These are phyloP conservation scores for Ganoderma meredithae DNA, from an alignment of 1,284 basidiomycete genomes.

Conservation along the genomic window DNA sequence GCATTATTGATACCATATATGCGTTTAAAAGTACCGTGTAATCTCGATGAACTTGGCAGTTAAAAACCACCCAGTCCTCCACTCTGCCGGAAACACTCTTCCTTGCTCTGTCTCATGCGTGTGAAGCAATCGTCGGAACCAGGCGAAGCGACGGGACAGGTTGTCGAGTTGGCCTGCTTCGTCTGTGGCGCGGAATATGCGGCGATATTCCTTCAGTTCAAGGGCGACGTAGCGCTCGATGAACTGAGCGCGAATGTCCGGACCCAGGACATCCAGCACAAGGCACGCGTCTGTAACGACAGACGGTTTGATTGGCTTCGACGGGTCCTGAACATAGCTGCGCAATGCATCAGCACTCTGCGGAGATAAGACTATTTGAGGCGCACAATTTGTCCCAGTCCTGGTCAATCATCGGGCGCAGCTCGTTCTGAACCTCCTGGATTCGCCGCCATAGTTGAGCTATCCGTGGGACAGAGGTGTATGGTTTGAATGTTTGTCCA, in stretches of 20 bases:
- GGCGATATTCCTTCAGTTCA: slow-evolving; percentile 95
- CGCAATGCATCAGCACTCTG: not conserved
- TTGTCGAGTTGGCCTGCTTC: slow-evolving; percentile 98
- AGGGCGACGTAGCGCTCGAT: slow-evolving; percentile 91
- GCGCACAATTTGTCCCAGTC: slow-evolving; percentile 93
- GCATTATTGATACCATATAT: too few species aligned
- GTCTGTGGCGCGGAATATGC: slow-evolving; percentile 92
- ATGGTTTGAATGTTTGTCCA: slow-evolving; percentile 78
- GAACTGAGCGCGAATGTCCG: slow-evolving; percentile 81
- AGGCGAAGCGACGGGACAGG: slow-evolving; percentile 91
- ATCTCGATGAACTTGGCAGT: slow-evolving; percentile 87
- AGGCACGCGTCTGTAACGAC: slow-evolving; percentile 81
- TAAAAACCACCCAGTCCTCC: slow-evolving; percentile 85
- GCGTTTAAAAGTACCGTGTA: slow-evolving; percentile 64
- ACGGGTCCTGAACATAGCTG: slow-evolving; percentile 83
- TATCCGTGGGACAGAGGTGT: slow-evolving; percentile 78
- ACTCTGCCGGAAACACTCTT: slow-evolving; percentile 81
- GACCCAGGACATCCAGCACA: slow-evolving; percentile 87
- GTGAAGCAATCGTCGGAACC: slow-evolving; percentile 93
- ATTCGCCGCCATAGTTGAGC: slow-evolving; percentile 80
- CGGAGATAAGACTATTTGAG: not conserved
- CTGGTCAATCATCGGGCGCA: slow-evolving; percentile 80
- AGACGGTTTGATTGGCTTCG: slow-evolving; percentile 68
- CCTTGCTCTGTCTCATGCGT: slow-evolving; percentile 90
- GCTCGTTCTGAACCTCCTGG: slow-evolving; percentile 79